Base-by-base conservation (phyloP, 495 filamentous ascomycete genomes). In the Neurospora sp. region DNA sequence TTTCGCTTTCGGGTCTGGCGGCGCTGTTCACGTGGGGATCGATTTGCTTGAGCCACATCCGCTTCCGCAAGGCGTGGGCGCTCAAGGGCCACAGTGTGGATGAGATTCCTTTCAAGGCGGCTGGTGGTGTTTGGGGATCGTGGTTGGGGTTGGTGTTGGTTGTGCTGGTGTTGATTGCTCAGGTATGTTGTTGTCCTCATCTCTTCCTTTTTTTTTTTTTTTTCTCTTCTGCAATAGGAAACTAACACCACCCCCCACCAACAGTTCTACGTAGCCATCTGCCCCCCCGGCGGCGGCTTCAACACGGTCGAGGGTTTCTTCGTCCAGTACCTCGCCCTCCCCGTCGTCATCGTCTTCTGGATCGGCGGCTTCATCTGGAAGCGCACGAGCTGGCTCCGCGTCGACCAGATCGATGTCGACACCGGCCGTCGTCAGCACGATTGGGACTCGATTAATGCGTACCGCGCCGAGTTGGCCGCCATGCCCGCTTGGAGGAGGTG, bases 341-440 rank as follows among this genome's bases (percentile, higher is more conserved):
- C 96, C 2, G 88, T 98, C 74, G 92, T 97, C 72, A 77, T 98
- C 5, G 69, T 86, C 37, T 95, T 89, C 79, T 98, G 93, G 79
- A 77, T 97, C 73, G 75, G 77, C 70, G 89, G 88, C 37, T 90
- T 83, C 76, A 20, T 83, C 44, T 91, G 89, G 90, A 91, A 91
- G 83, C 84, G 88, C 72, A 79, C 81, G 41, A 86, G 85, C 37
- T 90, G 87, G 87, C 81, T 89, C 41, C 78, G 80, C 35, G 83
- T 81, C 35, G 69, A 79, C 59, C 79, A 91, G 75, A 90, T 92
- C 72, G 90, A 92, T 74, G 83, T 92, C 71, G 89, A 91, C 77
- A 86, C 85, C 7, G 89, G 88, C 75, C 84, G 89, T 44, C 84
- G 90, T 20, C 86, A 88, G 79, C 75, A 89, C 27, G 83, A 87